Base-by-base conservation (phyloP, 2,329 filamentous ascomycete genomes). In the Colletotrichum orchidophilum region DNA sequence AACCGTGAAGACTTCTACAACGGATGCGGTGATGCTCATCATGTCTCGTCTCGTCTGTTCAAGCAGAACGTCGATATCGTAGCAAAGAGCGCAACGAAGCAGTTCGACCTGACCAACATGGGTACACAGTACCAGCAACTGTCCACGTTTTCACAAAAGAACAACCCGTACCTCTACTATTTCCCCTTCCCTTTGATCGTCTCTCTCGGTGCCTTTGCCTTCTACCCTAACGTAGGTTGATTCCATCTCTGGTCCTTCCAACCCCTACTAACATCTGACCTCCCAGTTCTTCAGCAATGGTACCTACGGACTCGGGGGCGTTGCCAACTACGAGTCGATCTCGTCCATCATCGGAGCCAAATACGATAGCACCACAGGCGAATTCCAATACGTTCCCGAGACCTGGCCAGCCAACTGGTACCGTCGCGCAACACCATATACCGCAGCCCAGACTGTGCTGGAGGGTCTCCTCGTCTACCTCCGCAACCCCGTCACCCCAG, bases 321-420 rank as follows among this genome's bases (percentile, higher is more conserved):
- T 68, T 11, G 68, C 68, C 42, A 71, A 71, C 31, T 71, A 71
- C 26, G 68, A 68, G 21, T 68, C 68, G 42, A 59, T 68, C 21
- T 71, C 64, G 1, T 68, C 64, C 21, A 71, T 71, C 53, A 63
- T 71, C 42, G 68, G 68, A 2, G 68, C 64, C 4, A 63, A 49
- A 31, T 68, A 71, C 64, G 68, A 71, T 26, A 18, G 29, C 21
- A 42, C 18, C 21, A 68, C 64, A 24, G 68, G 58, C 29, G 46
- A 68, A 21, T 68, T 71, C 21, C 68, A 71, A 39, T 68, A 71
- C 26, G 68, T 71, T 2, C 68, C 64, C 15, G 68, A 71, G 42
- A 71, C 68, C 6, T 71, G 68, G 68, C 68, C 68, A 11, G 33
- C 59, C 33, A 68, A 71, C 31, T 71, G 68, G 68, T 63, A 71